These are phyloP conservation scores for Trypanosoma scelopori DNA, from an alignment of 208 protist species.

Conservation along the genomic window DNA sequence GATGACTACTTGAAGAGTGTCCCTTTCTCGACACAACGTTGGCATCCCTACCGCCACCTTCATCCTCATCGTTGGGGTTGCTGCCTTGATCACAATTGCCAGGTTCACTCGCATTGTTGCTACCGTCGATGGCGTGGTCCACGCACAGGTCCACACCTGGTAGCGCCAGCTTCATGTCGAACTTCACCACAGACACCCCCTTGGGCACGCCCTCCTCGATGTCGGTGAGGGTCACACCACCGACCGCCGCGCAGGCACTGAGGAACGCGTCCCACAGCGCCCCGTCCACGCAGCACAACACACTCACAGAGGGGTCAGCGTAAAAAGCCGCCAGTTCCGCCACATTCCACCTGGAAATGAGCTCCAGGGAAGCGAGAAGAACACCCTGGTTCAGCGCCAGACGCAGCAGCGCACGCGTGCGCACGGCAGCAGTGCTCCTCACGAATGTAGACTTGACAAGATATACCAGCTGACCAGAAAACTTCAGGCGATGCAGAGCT, in stretches of 20 bases:
- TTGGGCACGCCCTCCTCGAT: slow-evolving; percentile 47
- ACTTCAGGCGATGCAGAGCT: slow-evolving; percentile 37
- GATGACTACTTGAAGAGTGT: too few relatives aligned
- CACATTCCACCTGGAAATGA: slow-evolving; percentile 50
- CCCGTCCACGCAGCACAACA: slow-evolving; percentile 25
- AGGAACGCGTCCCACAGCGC: slow-evolving; percentile 54
- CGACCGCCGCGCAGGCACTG: slow-evolving; percentile 43
- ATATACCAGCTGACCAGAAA: slow-evolving; percentile 56
- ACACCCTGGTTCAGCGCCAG: slow-evolving; percentile 62
- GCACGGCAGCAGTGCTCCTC: slow-evolving; percentile 18
- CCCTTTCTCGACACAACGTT: too few relatives aligned
- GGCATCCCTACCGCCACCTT: neutral
- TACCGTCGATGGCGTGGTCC: too few relatives aligned
- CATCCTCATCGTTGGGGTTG: neutral
- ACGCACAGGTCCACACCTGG: slow-evolving; percentile 27
- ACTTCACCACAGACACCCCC: slow-evolving; percentile 36
- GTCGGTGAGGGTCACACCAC: slow-evolving; percentile 40
- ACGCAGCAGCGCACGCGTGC: slow-evolving; percentile 46
- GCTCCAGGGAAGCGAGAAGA: slow-evolving; percentile 53
- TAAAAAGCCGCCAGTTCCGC: slow-evolving; percentile 42
- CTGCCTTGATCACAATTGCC: neutral
- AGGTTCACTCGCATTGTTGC: neutral
- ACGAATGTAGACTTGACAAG: slow-evolving; percentile 41
- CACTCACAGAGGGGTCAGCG: slow-evolving; percentile 15
- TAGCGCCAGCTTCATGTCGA: slow-evolving; percentile 52